Evolutionary conservation across 495 filamentous ascomycete genomes (phyloP).

Genomic region (Penicillium longicatenatum): DNA sequence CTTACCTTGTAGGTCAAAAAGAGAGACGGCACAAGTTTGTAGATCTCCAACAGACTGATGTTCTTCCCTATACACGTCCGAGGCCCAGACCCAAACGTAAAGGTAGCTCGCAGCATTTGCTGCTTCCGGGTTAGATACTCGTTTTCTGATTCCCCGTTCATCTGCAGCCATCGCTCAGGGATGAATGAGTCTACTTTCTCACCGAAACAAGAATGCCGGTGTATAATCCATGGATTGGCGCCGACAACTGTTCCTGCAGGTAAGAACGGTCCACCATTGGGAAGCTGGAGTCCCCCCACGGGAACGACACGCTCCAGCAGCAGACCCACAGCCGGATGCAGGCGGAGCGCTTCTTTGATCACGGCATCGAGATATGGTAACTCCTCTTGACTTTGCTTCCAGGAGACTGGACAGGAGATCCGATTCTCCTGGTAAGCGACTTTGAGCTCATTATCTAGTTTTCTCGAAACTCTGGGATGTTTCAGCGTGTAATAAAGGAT

Average conservation of each 20-base stretch:
- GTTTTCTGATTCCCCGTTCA: conserved; percentile 42
- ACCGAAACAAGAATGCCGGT: conserved; percentile 18
- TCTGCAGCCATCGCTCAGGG: conserved; percentile 57
- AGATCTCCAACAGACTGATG: conserved; percentile 74
- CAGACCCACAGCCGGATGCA: conserved; percentile 63
- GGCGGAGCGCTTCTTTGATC: conserved; percentile 66
- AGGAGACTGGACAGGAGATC: conserved; percentile 38
- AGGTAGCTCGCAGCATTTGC: conserved; percentile 24
- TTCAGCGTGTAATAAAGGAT: neutral
- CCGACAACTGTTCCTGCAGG: conserved; percentile 67
- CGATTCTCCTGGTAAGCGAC: conserved; percentile 41
- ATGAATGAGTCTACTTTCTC: conserved; percentile 39
- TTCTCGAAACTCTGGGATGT: neutral
- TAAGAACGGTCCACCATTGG: conserved; percentile 51
- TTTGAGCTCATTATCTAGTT: conserved; percentile 21
- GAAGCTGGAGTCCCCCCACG: conserved; percentile 31
- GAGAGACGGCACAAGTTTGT: conserved; percentile 74
- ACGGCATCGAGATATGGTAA: conserved; percentile 64
- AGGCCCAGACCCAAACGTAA: conserved; percentile 61
- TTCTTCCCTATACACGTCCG: conserved; percentile 73
- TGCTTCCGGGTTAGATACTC: conserved; percentile 28
- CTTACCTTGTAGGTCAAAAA: conserved; percentile 62
- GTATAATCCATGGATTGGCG: conserved; percentile 34
- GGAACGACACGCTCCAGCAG: conserved; percentile 54
- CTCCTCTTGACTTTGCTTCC: conserved; percentile 44